Percentiles rank a stretch among this genome's conserved stretches.
Conservation (phyloP, 371 early-diverging fungal species). For the Haplosporangium sp. region DNA sequence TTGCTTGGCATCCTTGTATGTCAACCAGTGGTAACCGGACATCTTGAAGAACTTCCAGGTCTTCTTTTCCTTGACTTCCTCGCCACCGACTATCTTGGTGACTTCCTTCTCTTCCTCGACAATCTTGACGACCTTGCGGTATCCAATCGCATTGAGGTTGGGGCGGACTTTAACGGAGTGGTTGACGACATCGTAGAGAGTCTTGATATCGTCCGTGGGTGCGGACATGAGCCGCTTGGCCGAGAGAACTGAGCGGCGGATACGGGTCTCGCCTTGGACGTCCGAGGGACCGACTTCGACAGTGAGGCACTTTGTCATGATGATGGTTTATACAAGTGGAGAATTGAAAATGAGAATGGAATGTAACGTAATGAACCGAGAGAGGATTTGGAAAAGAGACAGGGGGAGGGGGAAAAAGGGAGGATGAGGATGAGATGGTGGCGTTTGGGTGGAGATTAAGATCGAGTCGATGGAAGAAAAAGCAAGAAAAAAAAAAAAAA, state of each 20-base stretch:
- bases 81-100: constrained; percentile 71
- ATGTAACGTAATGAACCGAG: not conserved
- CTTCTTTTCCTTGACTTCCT: constrained; percentile 75
- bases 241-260: constrained; percentile 68
- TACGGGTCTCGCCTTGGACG: constrained; percentile 62
- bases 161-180: constrained; percentile 61
- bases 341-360: constrained; percentile 7
- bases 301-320: constrained; percentile 55
- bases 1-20: constrained; percentile 70
- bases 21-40: constrained; percentile 72
- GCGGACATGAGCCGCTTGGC: constrained; percentile 62
- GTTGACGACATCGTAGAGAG: constrained; percentile 75
- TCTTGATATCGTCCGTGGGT: constrained; percentile 69
- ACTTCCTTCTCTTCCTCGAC: constrained; percentile 84
- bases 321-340: constrained; percentile 10
- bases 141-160: constrained; percentile 72
- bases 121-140: constrained; percentile 70
- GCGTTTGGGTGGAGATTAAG: constrained; percentile 15
- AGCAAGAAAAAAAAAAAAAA: not conserved
- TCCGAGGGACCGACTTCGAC: constrained; percentile 63
- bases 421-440: constrained; percentile 10
- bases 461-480: constrained; percentile 12
- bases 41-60: constrained; percentile 87
- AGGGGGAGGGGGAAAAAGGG: constrained; percentile 4
- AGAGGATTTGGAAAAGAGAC: not conserved